Conservation (phyloP, 257 asterid species). For the Asclepias syriaca region DNA sequence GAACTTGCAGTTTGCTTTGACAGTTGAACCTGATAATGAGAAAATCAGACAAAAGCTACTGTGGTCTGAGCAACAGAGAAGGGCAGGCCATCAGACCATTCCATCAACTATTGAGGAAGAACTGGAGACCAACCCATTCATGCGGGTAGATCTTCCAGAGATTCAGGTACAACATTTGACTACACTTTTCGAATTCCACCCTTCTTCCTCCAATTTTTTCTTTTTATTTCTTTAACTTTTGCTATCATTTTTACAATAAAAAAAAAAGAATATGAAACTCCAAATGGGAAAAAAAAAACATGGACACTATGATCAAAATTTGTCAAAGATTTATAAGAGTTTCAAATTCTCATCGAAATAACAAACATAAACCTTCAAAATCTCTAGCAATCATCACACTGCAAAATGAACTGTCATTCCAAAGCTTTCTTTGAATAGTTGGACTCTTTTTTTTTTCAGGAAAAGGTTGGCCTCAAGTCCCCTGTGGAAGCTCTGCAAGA, state of each 20-base stretch:
- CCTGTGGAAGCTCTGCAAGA: conserved; percentile 68
- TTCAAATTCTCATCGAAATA: too few species aligned
- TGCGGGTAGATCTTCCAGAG: conserved; percentile 83
- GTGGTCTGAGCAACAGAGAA: conserved; percentile 32
- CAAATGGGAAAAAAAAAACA: too few species aligned
- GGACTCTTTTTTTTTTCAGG: conserved; percentile 33
- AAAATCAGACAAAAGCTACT: conserved; percentile 37
- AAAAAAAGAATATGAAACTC: too few species aligned
- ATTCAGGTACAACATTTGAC: conserved; percentile 56
- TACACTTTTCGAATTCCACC: not conserved
- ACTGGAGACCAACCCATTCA: conserved; percentile 82
- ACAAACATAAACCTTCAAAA: too few species aligned
- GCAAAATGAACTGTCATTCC: not conserved
- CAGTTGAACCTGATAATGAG: conserved; percentile 69
- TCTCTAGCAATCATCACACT: too few species aligned
- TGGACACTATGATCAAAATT: too few species aligned
- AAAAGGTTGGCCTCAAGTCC: conserved; percentile 64
- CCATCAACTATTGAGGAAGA: conserved; percentile 91
- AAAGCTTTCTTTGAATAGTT: not conserved
- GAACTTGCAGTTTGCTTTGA: conserved; percentile 75
- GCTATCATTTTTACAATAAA: too few species aligned
- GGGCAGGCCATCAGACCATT: conserved; percentile 61
- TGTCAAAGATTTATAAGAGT: too few species aligned
- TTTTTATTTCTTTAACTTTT: not conserved
- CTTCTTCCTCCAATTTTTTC: not conserved